Conservation (phyloP, 352 stramenopile species). For the Pseudoperonospora humuli region DNA sequence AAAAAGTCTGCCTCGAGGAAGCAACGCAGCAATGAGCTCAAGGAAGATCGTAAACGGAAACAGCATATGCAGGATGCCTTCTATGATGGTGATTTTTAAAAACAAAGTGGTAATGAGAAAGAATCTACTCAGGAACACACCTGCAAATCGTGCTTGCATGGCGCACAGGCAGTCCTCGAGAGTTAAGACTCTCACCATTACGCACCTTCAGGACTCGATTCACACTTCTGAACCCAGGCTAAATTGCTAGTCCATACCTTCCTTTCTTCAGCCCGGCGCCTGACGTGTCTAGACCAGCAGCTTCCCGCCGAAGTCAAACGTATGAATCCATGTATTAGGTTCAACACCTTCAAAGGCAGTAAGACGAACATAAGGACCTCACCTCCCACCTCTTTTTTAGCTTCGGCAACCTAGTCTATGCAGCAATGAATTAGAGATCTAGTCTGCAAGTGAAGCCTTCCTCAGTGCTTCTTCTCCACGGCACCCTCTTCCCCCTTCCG, state of each 20-base stretch:
- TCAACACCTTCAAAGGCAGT: constrained; percentile 11
- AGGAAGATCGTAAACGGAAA: constrained; percentile 68
- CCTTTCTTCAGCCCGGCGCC: neutral
- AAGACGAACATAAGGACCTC: constrained; percentile 8
- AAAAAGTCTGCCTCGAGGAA: constrained; percentile 75
- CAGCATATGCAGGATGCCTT: constrained; percentile 72
- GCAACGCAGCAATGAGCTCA: constrained; percentile 75
- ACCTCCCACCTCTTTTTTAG: constrained; percentile 4
- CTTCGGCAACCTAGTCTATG: constrained; percentile 8
- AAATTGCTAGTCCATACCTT: no score
- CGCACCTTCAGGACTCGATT: no score
- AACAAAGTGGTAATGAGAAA: no score
- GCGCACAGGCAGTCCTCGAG: no score
- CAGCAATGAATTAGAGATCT: constrained; percentile 23
- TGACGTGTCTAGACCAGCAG: no score
- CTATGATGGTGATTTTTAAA: constrained; percentile 38
- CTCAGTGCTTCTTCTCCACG: constrained; percentile 25
- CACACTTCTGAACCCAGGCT: no score
- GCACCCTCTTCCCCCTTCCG: constrained; percentile 6
- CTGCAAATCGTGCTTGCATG: no score
- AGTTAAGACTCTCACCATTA: no score
- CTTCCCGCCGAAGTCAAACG: constrained; percentile 8
- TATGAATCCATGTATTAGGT: constrained; percentile 28
- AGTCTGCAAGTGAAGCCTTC: constrained; percentile 6
- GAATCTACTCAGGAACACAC: no score